phyloP scores from a whole-genome alignment of 352 stramenopile genomes.

The Phytophthora cactorum region DNA sequence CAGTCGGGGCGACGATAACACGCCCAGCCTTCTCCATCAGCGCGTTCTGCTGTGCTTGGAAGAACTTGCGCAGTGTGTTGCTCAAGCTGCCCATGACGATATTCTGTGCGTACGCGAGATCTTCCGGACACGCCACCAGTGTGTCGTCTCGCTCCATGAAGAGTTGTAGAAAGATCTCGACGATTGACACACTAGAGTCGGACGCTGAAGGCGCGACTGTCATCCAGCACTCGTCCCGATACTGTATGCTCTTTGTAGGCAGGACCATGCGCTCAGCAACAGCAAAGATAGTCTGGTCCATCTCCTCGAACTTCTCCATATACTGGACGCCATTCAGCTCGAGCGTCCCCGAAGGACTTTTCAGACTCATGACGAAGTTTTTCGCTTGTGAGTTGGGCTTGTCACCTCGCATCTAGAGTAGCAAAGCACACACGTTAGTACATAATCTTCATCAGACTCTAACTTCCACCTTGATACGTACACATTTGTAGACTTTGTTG shows the following conservation, averaged over 20 bases:
- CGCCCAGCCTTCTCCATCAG: slow-evolving; percentile 26
- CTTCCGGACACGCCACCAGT: slow-evolving; percentile 5
- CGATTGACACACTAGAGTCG: not conserved
- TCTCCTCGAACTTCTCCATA: slow-evolving; percentile 31
- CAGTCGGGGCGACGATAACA: not conserved
- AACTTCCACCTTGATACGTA: slow-evolving; percentile 5
- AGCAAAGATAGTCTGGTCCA: slow-evolving; percentile 23
- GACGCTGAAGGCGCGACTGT: slow-evolving; percentile 10
- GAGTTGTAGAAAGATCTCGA: slow-evolving; percentile 23
- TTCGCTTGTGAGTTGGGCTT: slow-evolving; percentile 31
- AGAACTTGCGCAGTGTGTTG: slow-evolving; percentile 30
- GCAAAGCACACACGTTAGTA: not conserved
- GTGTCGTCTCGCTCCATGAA: slow-evolving; percentile 23
- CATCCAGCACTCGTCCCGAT: slow-evolving; percentile 33
- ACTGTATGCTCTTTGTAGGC: slow-evolving; percentile 18
- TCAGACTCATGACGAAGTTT: slow-evolving; percentile 25
- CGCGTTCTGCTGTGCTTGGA: slow-evolving; percentile 29
- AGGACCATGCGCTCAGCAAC: slow-evolving; percentile 19
- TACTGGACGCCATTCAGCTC: slow-evolving; percentile 32
- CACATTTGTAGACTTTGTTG: slow-evolving; percentile 33
- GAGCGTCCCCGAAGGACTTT: slow-evolving; percentile 17
- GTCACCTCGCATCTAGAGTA: slow-evolving; percentile 12
- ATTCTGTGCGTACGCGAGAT: slow-evolving; percentile 23
- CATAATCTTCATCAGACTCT: not conserved
- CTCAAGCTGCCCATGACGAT: slow-evolving; percentile 27